Percentiles rank a stretch among this genome's conserved stretches.
These are phyloP conservation scores for Hyphopichia homilentoma DNA, from an alignment of 805 yeast genomes.

Conservation along the genomic window DNA sequence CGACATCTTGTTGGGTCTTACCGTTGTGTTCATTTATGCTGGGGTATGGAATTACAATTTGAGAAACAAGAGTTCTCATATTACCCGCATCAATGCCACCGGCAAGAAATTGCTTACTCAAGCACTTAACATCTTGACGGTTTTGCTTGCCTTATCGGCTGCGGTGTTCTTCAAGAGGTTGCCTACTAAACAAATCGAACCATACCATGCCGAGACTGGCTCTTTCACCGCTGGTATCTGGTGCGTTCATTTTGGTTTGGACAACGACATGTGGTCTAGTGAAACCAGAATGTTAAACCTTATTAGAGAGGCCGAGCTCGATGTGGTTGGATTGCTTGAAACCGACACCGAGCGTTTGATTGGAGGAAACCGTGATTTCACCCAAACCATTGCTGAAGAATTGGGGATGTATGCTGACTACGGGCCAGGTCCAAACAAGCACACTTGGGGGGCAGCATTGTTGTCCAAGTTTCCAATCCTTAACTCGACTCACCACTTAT, in stretches of 20 bases:
- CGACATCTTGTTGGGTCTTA: slow-evolving; percentile 60
- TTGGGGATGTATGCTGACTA: slow-evolving; percentile 92
- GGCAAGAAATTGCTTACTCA: slow-evolving; percentile 17
- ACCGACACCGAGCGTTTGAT: slow-evolving; percentile 90
- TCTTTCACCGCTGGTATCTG: slow-evolving; percentile 93
- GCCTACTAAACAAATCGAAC: slow-evolving; percentile 64
- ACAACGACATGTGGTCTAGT: slow-evolving; percentile 97
- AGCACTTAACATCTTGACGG: slow-evolving; percentile 31
- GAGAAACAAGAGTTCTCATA: slow-evolving; percentile 19
- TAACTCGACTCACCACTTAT: slow-evolving; percentile 81
- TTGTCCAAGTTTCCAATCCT: slow-evolving; percentile 92
- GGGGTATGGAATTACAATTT: slow-evolving; percentile 46
- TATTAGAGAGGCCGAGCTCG: slow-evolving; percentile 81
- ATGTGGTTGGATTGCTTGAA: slow-evolving; percentile 86
- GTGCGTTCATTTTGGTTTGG: slow-evolving; percentile 97
- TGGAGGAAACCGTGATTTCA: slow-evolving; percentile 93
- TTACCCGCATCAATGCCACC: slow-evolving; percentile 16
- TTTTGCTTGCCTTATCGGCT: slow-evolving; percentile 49
- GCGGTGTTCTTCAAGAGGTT: slow-evolving; percentile 54
- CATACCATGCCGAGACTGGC: slow-evolving; percentile 46
- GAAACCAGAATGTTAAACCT: slow-evolving; percentile 86
- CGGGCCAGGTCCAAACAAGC: slow-evolving; percentile 97
- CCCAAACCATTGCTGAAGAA: slow-evolving; percentile 88
- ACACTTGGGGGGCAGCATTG: slow-evolving; percentile 96
- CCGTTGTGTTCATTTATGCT: slow-evolving; percentile 49